Evolutionary conservation across 192 early-diverging fungal genomes (phyloP), one percentile per base, ranked within the genome.

Genomic region (Umbelopsis vinacea): DNA sequence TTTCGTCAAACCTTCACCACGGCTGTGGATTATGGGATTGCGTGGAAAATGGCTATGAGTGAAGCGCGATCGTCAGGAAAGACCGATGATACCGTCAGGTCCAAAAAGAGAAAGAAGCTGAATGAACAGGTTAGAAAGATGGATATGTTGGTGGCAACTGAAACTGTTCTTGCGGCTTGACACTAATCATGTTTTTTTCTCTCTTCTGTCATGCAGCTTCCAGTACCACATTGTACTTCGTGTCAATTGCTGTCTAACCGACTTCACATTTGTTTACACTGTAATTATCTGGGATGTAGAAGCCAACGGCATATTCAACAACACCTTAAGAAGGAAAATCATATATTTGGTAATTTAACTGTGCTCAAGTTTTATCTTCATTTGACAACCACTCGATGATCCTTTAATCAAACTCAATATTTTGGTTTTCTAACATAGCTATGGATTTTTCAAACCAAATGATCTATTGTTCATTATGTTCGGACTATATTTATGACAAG

Each of bases 181-280:
- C 23, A 24, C 60, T 46, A 29, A 22, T 53, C 2, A 9, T 11
- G 9, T 4, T 26, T n/a, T 29, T 29, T 29, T 29, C 10, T 53
- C 12, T 46, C 48, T 19, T 11, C 37, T 70, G 6, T 11, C 4
- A 22, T 69, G 17, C 24, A 84, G 71, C 74, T 92, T 73, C 89
- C 90, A 12, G 77, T 82, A 37, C 89, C 90, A 1, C 72, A 80
- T 8, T 92, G 90, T 66, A 69, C 75, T 19, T 71, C 78, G 6
- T 92, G 90, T 69, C 81, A 87, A n/a, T 81, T 85, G 19, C 72
- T 84, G 3, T 70, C 82, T 24, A 83, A 85, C 77, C 74, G 91
- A 6, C 84, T 97, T 54, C 94, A 96, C 74, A 91, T 85, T 6
- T 97, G 96, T 70, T 79, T 97, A 11, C 85, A 93, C 40, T 97